Conservation (phyloP, 2,329 filamentous ascomycete genomes). For the Sclerotinia minor region DNA sequence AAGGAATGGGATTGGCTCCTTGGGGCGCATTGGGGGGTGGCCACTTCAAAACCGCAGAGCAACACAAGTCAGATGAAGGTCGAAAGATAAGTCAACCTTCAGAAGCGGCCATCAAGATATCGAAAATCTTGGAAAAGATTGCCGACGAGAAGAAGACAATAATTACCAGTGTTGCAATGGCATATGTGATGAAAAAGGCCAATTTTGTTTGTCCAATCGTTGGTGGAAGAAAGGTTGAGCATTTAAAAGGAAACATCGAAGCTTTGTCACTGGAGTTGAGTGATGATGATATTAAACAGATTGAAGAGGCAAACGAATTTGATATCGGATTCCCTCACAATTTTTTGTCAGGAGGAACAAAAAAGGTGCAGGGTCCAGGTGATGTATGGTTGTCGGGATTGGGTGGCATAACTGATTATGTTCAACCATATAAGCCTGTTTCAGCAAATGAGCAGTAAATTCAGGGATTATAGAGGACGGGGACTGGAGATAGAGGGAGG, state of each 20-base stretch:
- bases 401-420: constrained; percentile 54
- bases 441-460: background rate
- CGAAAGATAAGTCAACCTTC: constrained; percentile 43
- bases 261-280: constrained; percentile 62
- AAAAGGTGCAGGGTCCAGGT: constrained; percentile 35
- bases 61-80: constrained; percentile 47
- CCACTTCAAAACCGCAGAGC: constrained; percentile 49
- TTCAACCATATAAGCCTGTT: constrained; percentile 42
- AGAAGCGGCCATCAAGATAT: constrained; percentile 52
- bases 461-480: background rate
- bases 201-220: constrained; percentile 73
- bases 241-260: constrained; percentile 69
- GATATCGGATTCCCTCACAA: constrained; percentile 66
- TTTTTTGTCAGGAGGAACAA: constrained; percentile 49
- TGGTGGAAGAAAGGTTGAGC: constrained; percentile 67
- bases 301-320: constrained; percentile 63
- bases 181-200: constrained; percentile 72
- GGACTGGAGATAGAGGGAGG: background rate
- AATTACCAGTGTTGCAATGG: constrained; percentile 65
- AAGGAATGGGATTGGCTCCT: constrained; percentile 58
- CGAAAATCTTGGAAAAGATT: constrained; percentile 52
- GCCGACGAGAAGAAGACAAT: constrained; percentile 56
- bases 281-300: constrained; percentile 62
- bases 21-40: constrained; percentile 56
- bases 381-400: constrained; percentile 40